phyloP scores from a whole-genome alignment of 768 basidiomycete species.

The Pulveroboletus sp. region DNA sequence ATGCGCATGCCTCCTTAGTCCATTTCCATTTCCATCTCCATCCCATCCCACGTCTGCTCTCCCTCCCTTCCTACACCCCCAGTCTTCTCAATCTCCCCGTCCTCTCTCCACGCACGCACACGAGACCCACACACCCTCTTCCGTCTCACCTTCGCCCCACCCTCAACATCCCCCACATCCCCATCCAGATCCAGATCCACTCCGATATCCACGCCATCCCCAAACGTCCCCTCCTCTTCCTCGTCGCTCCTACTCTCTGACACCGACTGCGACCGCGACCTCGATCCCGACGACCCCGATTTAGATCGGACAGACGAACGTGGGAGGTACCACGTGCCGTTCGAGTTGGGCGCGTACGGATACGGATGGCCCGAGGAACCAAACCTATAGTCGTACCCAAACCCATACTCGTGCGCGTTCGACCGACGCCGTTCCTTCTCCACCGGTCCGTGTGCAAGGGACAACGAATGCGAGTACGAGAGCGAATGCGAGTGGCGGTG shows the following conservation, averaged over 20 bases:
- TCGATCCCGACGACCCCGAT: conserved; percentile 35
- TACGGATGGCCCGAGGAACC: background rate
- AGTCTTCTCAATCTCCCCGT: background rate
- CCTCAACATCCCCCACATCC: background rate
- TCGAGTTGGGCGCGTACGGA: conserved; percentile 16
- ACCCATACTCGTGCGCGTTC: conserved; percentile 13
- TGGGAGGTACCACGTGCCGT: conserved; percentile 52
- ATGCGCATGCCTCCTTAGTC: background rate
- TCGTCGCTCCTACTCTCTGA: conserved; percentile 38
- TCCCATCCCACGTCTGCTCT: conserved; percentile 35
- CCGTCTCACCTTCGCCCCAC: background rate
- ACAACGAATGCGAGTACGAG: background rate
- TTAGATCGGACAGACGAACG: conserved; percentile 45
- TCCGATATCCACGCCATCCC: background rate
- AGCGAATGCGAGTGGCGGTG: background rate
- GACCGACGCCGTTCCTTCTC: conserved; percentile 10
- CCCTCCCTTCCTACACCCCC: background rate
- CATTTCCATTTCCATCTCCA: conserved; percentile 51
- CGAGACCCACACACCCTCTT: background rate
- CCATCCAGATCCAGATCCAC: background rate
- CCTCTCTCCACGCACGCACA: conserved; percentile 1
- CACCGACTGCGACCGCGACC: conserved; percentile 30
- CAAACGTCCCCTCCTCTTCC: conserved; percentile 12
- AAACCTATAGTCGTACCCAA: background rate
- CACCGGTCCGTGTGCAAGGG: background rate